A percentile compares a stretch with the other conserved stretches of the same genome.
Conservation (phyloP, 345 rosid genomes). For the Arabidopsis thaliana region DNA sequence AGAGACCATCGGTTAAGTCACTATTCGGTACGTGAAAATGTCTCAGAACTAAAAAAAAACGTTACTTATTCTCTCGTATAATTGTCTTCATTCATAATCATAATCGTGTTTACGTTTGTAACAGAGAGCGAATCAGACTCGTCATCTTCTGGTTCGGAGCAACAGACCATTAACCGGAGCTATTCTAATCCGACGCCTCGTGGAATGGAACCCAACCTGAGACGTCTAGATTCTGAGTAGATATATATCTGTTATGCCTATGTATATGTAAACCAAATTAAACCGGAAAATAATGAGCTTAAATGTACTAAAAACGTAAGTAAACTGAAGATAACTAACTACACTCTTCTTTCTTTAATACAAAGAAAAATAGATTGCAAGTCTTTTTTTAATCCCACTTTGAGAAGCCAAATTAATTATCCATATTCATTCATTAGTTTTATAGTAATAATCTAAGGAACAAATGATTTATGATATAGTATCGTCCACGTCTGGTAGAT, state of each 20-base stretch:
- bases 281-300: constrained; percentile 4
- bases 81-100: neutral
- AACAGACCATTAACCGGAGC: constrained; percentile 52
- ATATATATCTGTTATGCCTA: neutral
- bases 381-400: too few relatives aligned
- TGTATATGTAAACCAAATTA: neutral
- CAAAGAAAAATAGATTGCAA: too few relatives aligned
- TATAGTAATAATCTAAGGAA: too few relatives aligned
- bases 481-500: neutral
- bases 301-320: neutral
- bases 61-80: neutral
- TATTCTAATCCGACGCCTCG: constrained; percentile 55
- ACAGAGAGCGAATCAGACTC: constrained; percentile 61
- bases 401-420: too few relatives aligned
- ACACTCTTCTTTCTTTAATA: too few relatives aligned
- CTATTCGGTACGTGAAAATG: constrained; percentile 62
- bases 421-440: too few relatives aligned
- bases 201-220: constrained; percentile 48
- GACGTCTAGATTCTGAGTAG: constrained; percentile 38
- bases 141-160: constrained; percentile 43
- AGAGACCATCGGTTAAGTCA: constrained; percentile 74
- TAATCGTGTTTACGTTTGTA: neutral
- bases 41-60: neutral
- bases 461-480: neutral
- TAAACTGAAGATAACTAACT: too few relatives aligned